Conservation (phyloP, 345 rosid species). For the Populus tremula region DNA sequence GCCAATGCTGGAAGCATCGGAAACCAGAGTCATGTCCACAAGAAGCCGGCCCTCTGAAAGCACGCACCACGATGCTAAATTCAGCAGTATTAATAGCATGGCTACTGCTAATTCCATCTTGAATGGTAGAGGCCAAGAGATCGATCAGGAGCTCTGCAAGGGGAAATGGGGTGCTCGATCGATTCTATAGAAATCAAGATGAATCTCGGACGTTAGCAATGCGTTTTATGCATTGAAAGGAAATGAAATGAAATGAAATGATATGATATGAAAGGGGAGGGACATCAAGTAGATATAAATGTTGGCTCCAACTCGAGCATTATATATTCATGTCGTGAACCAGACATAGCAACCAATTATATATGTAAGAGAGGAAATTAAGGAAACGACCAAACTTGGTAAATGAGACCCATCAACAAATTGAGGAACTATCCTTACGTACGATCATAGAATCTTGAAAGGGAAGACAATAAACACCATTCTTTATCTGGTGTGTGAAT, state of each 20-base stretch:
- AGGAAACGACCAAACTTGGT: not conserved
- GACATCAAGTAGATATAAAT: not conserved
- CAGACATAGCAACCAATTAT: not conserved
- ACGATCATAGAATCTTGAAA: not conserved
- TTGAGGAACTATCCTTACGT: not conserved
- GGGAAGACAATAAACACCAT: not conserved
- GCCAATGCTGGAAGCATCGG: conserved; percentile 51
- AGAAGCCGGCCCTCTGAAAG: conserved; percentile 34
- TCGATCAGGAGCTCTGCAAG: too few species aligned
- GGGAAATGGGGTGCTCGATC: not conserved
- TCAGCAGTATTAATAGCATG: conserved; percentile 21
- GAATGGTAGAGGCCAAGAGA: too few species aligned
- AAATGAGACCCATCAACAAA: not conserved
- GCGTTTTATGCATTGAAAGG: not conserved
- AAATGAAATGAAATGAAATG: not conserved
- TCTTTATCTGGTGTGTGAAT: not conserved
- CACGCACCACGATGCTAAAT: conserved; percentile 16
- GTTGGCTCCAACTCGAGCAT: not conserved
- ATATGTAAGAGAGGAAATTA: not conserved
- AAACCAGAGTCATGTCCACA: conserved; percentile 75
- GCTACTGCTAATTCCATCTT: conserved; percentile 6
- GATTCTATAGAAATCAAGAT: not conserved
- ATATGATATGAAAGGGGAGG: not conserved
- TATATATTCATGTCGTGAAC: not conserved
- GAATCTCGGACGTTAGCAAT: not conserved